Base-by-base conservation (phyloP, 2,329 filamentous ascomycete genomes). In the Stachybotrys chlorohalonatus region DNA sequence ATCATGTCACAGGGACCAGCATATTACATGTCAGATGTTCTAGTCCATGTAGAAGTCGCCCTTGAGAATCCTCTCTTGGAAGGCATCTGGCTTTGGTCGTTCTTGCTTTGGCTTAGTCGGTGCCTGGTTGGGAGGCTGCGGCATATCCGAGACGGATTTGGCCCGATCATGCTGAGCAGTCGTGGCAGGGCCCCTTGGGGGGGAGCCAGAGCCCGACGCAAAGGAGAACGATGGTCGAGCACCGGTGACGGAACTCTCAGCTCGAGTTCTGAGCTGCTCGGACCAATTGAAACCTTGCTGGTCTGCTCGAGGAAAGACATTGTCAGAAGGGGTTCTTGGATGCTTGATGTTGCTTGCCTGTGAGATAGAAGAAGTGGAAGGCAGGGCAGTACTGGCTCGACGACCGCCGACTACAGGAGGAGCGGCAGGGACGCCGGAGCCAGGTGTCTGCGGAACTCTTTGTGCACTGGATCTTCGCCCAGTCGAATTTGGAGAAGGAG, bases 1-100 rank as follows among this genome's bases (percentile, higher is more conserved):
- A 4, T 24, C 5, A 42, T 42, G 9, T 42, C 9, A 42, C 36
- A 42, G 36, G 36, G 8, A 42, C 9, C 36, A 42, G 36, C 24
- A 42, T 42, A 13, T 13, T 9, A 3, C 13, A 13, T 9, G 9
- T 42, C 36, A 7, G 24, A n/a, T 42, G 31, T 47, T 57, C 78
- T 78, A 96, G 67, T 96, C 92, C 91, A 97, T 96, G 76, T 94
- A 94, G 66, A 99, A 97, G 67, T 99, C 94, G 49, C 93, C 94
- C 75, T 96, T 94, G 62, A 99, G 80, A 64, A 99, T 97, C 62
- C 95, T 85, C 79, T 99, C 94, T 72, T 96, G 92, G 75, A 96
- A 94, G 59, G 87, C 87, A 74, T 99, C 94, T 32, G 93, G 92
- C 77, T 93, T 95, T 60, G 78, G 78, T 45, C 79, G 75, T 63